Conservation (phyloP, 306 rosid genomes). For the Malus sieversii region DNA sequence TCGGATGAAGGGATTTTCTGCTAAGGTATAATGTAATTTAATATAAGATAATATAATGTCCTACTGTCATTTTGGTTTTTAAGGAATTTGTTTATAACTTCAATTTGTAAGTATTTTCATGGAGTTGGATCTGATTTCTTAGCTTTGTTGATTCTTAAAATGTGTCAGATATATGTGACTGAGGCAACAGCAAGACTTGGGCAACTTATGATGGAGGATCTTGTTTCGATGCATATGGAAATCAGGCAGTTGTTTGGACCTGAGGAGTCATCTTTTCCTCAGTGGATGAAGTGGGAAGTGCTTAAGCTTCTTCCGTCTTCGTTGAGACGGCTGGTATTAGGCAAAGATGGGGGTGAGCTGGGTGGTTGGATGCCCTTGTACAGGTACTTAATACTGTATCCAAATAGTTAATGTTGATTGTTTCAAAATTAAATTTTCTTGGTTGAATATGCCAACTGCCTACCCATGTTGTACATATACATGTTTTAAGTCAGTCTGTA, state of each 20-base stretch:
- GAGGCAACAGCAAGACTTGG: slow-evolving; percentile 74
- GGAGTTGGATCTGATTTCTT: not conserved
- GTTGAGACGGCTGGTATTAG: slow-evolving; percentile 52
- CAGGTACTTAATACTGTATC: slow-evolving; percentile 43
- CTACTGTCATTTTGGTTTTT: not conserved
- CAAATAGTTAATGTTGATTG: not conserved
- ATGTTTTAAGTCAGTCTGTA: not conserved
- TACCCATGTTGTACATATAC: not conserved
- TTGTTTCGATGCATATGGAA: slow-evolving; percentile 70
- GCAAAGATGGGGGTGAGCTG: slow-evolving; percentile 62
- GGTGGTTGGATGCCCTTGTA: slow-evolving; percentile 76
- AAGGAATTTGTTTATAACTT: not conserved
- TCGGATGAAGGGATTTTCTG: slow-evolving; percentile 51
- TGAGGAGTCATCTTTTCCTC: slow-evolving; percentile 41
- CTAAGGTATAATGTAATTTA: slow-evolving; percentile 38
- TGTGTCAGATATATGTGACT: slow-evolving; percentile 61
- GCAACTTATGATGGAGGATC: slow-evolving; percentile 85
- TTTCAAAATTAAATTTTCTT: not conserved
- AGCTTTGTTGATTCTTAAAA: slow-evolving; percentile 13
- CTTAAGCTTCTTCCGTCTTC: slow-evolving; percentile 47
- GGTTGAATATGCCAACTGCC: not conserved
- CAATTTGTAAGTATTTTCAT: not conserved
- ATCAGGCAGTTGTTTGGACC: slow-evolving; percentile 72
- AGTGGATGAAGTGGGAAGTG: slow-evolving; percentile 62
- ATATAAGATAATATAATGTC: not conserved